Base-by-base conservation (phyloP, 106 monocot genomes). In the Cymbidium sinense region DNA sequence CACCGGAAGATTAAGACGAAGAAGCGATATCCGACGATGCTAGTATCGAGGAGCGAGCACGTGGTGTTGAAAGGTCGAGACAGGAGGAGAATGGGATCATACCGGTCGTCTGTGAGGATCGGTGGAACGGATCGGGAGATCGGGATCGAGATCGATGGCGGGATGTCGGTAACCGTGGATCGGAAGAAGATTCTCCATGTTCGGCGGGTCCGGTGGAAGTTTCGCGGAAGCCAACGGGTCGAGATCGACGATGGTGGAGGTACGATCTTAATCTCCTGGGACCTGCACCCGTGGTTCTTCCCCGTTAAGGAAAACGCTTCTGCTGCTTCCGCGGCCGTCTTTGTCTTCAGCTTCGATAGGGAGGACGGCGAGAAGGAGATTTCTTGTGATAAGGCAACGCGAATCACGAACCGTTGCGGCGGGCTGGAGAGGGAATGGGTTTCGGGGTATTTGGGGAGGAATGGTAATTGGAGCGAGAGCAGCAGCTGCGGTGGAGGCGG, bases 231-330 rank as follows among this genome's bases (percentile, higher is more conserved):
- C 86, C 91, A 91, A 83, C 51, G 64, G 34, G 82, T 91, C 20
- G 96, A 78, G 18, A 86, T 70, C 74, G 90, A 81, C n/a, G 84
- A 44, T 64, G 64, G 79, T 20, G 20, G 58, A 20, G 23, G n/a
- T 23, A 23, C 2, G 34, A 64, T 91, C 54, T 86, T 79, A 52
- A 62, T 96, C 69, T 96, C 96, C 4, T 96, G 96, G 96, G 93
- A 96, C 81, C 84, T 96, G 33, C 91, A 91, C 88, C 73, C 82
- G 33, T 93, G 89, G 93, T 80, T 96, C 54, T 96, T 96, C 86
- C 73, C 44, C 1, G 70, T 7, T 9, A 75, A 34, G 67, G 62
- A 55, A 7, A 55, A 73, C 1, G 35, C 73, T 67, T 17, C 73
- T 3, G 39, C 74, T 7, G 1, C 75, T 64, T 23, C 73, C 28